Percentiles rank a stretch among this genome's conserved stretches.
These are phyloP conservation scores for Murraya koenigii DNA, from an alignment of 345 rosid genomes.

Conservation along the genomic window DNA sequence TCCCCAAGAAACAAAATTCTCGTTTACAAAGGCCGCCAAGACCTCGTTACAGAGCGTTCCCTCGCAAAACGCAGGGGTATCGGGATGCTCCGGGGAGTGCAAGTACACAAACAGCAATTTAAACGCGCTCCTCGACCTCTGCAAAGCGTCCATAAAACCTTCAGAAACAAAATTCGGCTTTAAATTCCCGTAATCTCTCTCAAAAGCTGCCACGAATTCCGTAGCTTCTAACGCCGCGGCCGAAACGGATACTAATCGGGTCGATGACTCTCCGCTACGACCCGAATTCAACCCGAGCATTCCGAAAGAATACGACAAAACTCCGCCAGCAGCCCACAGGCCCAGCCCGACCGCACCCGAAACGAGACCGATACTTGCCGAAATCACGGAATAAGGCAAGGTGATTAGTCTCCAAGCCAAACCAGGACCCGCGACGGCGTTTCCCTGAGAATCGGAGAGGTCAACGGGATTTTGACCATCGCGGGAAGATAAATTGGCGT, in stretches of 20 bases:
- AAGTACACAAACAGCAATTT: constrained; percentile 86
- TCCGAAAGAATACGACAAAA: constrained; percentile 79
- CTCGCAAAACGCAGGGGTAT: constrained; percentile 72
- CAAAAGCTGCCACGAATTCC: constrained; percentile 68
- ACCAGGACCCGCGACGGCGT: constrained; percentile 33
- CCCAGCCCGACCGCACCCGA: constrained; percentile 94
- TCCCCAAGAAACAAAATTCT: constrained; percentile 95
- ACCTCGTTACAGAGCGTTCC: constrained; percentile 68
- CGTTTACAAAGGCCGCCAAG: constrained; percentile 66
- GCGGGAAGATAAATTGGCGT: constrained; percentile 23
- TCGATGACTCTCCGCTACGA: constrained; percentile 43
- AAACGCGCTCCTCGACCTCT: constrained; percentile 66
- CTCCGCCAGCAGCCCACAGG: constrained; percentile 93
- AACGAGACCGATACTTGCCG: constrained; percentile 81
- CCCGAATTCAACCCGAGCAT: constrained; percentile 66
- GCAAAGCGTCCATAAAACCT: constrained; percentile 96
- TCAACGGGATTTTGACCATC: constrained; percentile 3
- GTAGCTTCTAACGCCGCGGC: constrained; percentile 71
- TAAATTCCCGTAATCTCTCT: constrained; percentile 64
- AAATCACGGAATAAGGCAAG: constrained; percentile 73
- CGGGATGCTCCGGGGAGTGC: constrained; percentile 98
- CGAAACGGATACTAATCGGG: constrained; percentile 55
- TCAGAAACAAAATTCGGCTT: constrained; percentile 73
- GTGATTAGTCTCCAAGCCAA: constrained; percentile 83
- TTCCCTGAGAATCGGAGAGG: constrained; percentile 14